Conservation (phyloP, 371 early-diverging fungal species). For the Syncephalastrum racemosum region DNA sequence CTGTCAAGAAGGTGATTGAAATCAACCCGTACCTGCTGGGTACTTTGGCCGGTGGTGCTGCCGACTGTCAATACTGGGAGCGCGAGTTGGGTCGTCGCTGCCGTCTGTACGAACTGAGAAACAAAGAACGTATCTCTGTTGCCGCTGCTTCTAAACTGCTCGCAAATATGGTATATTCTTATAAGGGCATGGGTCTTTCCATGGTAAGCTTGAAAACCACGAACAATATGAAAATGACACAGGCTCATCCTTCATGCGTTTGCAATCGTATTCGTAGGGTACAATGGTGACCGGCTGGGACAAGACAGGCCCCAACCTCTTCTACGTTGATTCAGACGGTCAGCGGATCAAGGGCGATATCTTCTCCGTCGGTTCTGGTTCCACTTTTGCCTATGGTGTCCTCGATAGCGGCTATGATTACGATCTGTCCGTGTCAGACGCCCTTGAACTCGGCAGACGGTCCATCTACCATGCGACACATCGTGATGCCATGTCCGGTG, state of each 20-base stretch:
- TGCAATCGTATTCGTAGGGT: slow-evolving; percentile 58
- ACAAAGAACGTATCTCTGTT: slow-evolving; percentile 98
- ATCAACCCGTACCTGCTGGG: slow-evolving; percentile 99
- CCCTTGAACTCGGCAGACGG: slow-evolving; percentile 93
- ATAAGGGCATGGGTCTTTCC: slow-evolving; percentile 99
- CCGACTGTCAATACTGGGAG: slow-evolving; percentile 99
- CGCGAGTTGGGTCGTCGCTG: slow-evolving; percentile 97
- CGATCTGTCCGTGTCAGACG: slow-evolving; percentile 92
- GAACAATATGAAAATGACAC: not conserved
- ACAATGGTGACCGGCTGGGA: slow-evolving; percentile 99
- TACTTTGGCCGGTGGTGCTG: slow-evolving; percentile 99
- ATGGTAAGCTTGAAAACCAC: slow-evolving; percentile 62
- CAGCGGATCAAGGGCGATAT: slow-evolving; percentile 89
- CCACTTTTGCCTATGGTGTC: slow-evolving; percentile 98
- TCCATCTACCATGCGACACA: slow-evolving; percentile 99
- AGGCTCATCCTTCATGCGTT: not conserved
- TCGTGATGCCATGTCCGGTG: slow-evolving; percentile 99
- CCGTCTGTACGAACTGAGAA: slow-evolving; percentile 94
- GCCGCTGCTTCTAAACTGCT: slow-evolving; percentile 98
- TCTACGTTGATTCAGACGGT: slow-evolving; percentile 99
- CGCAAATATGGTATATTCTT: slow-evolving; percentile 95
- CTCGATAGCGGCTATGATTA: slow-evolving; percentile 90
- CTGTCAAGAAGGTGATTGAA: slow-evolving; percentile 99
- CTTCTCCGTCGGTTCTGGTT: slow-evolving; percentile 98
- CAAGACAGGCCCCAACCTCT: slow-evolving; percentile 94